Percentiles rank a stretch among this genome's conserved stretches.
phyloP scores from a whole-genome alignment of 1,284 basidiomycete genomes.

The Ustilago sp. region DNA sequence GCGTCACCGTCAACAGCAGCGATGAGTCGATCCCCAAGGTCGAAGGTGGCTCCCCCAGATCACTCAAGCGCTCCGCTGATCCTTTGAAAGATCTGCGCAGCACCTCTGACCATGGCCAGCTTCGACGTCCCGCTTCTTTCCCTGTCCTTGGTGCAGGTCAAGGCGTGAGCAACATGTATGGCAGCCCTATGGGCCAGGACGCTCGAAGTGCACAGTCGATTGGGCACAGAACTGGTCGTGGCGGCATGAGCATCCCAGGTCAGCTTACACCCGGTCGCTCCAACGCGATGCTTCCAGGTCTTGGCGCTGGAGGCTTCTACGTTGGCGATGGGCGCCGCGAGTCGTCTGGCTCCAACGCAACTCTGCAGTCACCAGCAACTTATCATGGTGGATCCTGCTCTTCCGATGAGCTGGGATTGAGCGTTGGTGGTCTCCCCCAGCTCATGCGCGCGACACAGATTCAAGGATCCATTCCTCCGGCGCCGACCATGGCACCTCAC shows the following conservation, averaged over 20 bases:
- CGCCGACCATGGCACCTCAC: slow-evolving; percentile 22
- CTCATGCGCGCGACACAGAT: slow-evolving; percentile 52
- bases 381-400: slow-evolving; percentile 35
- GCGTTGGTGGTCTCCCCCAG: slow-evolving; percentile 40
- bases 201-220: slow-evolving; percentile 32
- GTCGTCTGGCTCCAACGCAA: slow-evolving; percentile 32
- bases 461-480: slow-evolving; percentile 28
- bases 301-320: slow-evolving; percentile 31
- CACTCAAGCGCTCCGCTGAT: slow-evolving; percentile 52
- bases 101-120: slow-evolving; percentile 36
- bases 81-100: slow-evolving; percentile 39
- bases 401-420: slow-evolving; percentile 37
- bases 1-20: slow-evolving; percentile 40
- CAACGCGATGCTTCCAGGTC: slow-evolving; percentile 36
- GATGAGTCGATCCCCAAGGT: slow-evolving; percentile 28
- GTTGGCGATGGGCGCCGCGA: slow-evolving; percentile 38
- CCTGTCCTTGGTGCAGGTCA: slow-evolving; percentile 37
- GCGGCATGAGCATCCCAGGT: slow-evolving; percentile 31
- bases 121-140: slow-evolving; percentile 48
- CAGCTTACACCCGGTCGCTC: slow-evolving; percentile 43
- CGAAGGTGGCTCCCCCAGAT: slow-evolving; percentile 39
- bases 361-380: slow-evolving; percentile 36
- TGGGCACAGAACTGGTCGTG: slow-evolving; percentile 35
- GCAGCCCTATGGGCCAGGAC: slow-evolving; percentile 34
- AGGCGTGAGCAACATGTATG: slow-evolving; percentile 36